phyloP scores from a whole-genome alignment of 1,284 basidiomycete species.

The Tilletia indica region DNA sequence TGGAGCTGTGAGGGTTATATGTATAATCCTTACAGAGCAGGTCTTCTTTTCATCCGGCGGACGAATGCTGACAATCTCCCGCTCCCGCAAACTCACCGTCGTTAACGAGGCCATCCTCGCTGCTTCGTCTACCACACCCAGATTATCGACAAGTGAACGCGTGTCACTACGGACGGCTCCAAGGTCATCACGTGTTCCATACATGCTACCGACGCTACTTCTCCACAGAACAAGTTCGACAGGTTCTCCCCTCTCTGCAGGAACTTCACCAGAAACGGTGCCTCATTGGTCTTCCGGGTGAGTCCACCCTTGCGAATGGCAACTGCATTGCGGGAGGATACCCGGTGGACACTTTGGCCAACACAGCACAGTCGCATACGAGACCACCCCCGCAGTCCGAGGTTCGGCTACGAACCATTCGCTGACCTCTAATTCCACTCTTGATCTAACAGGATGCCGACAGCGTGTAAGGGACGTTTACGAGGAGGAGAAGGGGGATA shows the following conservation, averaged over 20 bases:
- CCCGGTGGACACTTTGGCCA: no score
- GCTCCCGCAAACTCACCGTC: constrained; percentile 91
- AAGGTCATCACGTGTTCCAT: constrained; percentile 35
- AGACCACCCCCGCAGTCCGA: no score
- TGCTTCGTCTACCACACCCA: constrained; percentile 97
- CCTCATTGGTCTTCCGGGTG: constrained; percentile 58
- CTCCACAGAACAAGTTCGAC: constrained; percentile 99
- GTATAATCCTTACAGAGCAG: no score
- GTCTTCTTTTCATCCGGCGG: no score
- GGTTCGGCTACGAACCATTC: no score
- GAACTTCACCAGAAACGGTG: constrained; percentile 88
- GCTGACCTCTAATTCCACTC: neutral
- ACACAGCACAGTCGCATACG: no score
- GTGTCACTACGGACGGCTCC: constrained; percentile 58
- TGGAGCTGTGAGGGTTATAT: no score
- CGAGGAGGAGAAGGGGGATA: no score
- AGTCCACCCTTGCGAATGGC: neutral
- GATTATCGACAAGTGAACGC: constrained; percentile 96
- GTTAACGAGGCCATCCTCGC: constrained; percentile 98
- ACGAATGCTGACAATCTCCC: no score
- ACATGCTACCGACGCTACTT: constrained; percentile 92
- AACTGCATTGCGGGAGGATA: no score
- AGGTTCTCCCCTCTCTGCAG: constrained; percentile 93
- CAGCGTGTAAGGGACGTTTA: constrained; percentile 6
- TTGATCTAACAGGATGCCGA: constrained; percentile 16